These are phyloP conservation scores for Wickerhamomyces bisporus DNA, from an alignment of 805 yeast species.

Conservation along the genomic window DNA sequence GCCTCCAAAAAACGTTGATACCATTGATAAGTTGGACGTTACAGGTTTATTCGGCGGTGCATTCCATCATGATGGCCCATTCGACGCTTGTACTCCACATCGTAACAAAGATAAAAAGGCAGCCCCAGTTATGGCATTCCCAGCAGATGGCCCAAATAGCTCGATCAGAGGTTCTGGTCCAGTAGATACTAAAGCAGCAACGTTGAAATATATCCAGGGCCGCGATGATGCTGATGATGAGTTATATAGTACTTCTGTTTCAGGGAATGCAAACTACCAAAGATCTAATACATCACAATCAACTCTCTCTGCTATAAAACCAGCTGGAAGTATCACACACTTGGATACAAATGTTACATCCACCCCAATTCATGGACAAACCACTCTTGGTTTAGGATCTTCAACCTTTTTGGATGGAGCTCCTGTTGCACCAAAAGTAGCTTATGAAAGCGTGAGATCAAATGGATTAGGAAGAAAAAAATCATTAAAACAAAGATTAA, in stretches of 20 bases:
- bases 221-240: conserved; percentile 48
- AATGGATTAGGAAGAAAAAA: conserved; percentile 72
- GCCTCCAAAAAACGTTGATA: conserved; percentile 75
- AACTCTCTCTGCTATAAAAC: conserved; percentile 40
- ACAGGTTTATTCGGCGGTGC: conserved; percentile 92
- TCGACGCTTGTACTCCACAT: conserved; percentile 97
- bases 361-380: conserved; percentile 75
- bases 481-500: conserved; percentile 69
- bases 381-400: conserved; percentile 85
- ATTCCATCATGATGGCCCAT: conserved; percentile 98
- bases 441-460: conserved; percentile 30
- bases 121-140: conserved; percentile 95
- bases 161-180: conserved; percentile 68
- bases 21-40: conserved; percentile 92
- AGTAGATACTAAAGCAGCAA: conserved; percentile 48
- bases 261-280: conserved; percentile 7
- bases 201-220: conserved; percentile 76
- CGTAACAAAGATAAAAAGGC: conserved; percentile 71
- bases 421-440: conserved; percentile 65
- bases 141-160: conserved; percentile 91
- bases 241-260: conserved; percentile 20
- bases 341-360: conserved; percentile 70
- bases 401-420: conserved; percentile 95
- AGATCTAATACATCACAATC: conserved; percentile 13
- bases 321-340: conserved; percentile 48